These are phyloP conservation scores for Leccinum incarnatum DNA, from an alignment of 768 basidiomycete species.

Conservation along the genomic window DNA sequence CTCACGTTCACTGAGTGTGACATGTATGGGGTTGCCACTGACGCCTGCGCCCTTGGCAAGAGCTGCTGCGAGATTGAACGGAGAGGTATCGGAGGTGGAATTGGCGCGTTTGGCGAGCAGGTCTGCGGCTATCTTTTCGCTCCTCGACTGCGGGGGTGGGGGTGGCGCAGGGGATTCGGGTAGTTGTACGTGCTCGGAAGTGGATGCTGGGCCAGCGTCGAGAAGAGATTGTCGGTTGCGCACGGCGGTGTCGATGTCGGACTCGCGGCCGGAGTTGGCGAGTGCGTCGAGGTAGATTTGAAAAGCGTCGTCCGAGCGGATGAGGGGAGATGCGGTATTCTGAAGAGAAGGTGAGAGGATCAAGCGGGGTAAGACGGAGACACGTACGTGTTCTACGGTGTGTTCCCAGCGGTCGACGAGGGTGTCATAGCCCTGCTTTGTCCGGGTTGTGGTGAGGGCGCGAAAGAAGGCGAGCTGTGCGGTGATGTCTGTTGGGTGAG, in stretches of 20 bases:
- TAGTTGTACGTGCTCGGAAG: constrained; percentile 9
- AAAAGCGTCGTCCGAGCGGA: constrained; percentile 71
- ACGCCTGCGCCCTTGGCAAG: constrained; percentile 43
- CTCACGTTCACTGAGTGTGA: constrained; percentile 80
- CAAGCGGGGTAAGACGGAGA: not conserved
- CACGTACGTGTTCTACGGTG: constrained; percentile 77
- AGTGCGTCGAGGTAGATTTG: constrained; percentile 72
- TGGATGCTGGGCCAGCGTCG: constrained; percentile 30
- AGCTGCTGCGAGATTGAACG: constrained; percentile 39
- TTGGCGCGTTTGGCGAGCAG: constrained; percentile 33
- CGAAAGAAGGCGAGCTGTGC: constrained; percentile 71
- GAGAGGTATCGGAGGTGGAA: not conserved
- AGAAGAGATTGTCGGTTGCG: constrained; percentile 66
- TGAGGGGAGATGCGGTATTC: constrained; percentile 70
- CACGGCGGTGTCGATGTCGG: constrained; percentile 63
- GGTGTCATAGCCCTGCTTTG: constrained; percentile 60
- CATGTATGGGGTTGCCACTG: constrained; percentile 65
- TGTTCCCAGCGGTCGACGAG: constrained; percentile 80
- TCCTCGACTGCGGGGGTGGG: constrained; percentile 28
- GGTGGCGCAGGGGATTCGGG: constrained; percentile 6
- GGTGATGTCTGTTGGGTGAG: constrained; percentile 61
- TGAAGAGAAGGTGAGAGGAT: constrained; percentile 27
- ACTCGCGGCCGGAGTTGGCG: constrained; percentile 52
- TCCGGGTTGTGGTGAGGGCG: constrained; percentile 61
- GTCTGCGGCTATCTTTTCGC: constrained; percentile 43